Evolutionary conservation across 1,284 basidiomycete species (phyloP).

Genomic region (Melampsora americana): DNA sequence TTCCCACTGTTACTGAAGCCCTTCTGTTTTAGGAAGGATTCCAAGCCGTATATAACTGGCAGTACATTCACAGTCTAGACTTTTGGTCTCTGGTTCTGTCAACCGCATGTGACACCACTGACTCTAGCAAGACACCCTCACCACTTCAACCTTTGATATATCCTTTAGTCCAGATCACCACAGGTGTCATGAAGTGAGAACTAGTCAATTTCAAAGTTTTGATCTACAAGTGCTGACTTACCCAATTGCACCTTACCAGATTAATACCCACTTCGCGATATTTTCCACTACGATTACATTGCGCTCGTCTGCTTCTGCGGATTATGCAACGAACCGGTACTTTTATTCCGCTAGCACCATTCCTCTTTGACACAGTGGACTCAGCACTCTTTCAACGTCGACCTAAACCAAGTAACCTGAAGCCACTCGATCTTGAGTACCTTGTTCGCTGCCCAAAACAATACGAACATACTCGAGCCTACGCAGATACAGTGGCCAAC

Average conservation of each 20-base stretch:
- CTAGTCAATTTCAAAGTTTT: conserved; percentile 45
- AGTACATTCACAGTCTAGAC: conserved; percentile 91
- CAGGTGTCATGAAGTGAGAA: conserved; percentile 82
- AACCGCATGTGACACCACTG: conserved; percentile 67
- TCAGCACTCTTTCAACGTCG: conserved; percentile 71
- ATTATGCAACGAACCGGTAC: conserved; percentile 73
- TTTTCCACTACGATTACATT: conserved; percentile 74
- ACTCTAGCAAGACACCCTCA: conserved; percentile 63
- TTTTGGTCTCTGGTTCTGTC: conserved; percentile 93
- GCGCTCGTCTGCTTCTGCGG: conserved; percentile 69
- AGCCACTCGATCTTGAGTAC: conserved; percentile 82
- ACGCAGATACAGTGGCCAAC: conserved; percentile 76
- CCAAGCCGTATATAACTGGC: conserved; percentile 96
- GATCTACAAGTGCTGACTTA: conserved; percentile 4
- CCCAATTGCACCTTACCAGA: conserved; percentile 57
- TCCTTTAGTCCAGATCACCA: conserved; percentile 87
- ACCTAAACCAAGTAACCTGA: conserved; percentile 80
- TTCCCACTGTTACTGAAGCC: conserved; percentile 48
- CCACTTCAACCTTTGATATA: conserved; percentile 85
- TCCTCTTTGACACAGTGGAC: conserved; percentile 79
- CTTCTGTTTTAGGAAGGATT: conserved; percentile 68
- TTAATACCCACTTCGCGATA: conserved; percentile 77
- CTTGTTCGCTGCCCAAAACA: conserved; percentile 81
- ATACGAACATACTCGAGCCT: conserved; percentile 83
- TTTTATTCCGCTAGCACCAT: conserved; percentile 84